phyloP scores from a whole-genome alignment of 108 stramenopile genomes.

The Stephanodiscus minutulus region DNA sequence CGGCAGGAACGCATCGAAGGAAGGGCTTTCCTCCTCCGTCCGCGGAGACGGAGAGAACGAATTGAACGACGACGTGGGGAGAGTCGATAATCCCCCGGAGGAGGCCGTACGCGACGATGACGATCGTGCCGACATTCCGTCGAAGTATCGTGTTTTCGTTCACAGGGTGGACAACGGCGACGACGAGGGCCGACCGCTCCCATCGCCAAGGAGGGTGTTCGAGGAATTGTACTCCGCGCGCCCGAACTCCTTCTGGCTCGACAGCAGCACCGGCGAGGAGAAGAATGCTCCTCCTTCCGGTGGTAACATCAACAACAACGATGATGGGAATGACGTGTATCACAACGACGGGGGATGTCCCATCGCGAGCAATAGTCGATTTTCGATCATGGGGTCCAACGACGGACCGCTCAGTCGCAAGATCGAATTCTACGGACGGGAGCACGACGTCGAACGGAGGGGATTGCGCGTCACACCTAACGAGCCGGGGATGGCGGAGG shows the following conservation, averaged over 20 bases:
- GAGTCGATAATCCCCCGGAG: too few relatives aligned
- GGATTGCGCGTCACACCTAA: slow-evolving; percentile 31
- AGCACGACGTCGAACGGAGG: slow-evolving; percentile 29
- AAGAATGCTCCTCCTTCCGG: too few relatives aligned
- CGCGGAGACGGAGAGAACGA: neutral
- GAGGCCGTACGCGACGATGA: neutral
- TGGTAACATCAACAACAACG: neutral
- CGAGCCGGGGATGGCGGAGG: neutral
- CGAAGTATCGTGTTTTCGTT: slow-evolving; percentile 35
- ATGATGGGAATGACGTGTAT: slow-evolving; percentile 8
- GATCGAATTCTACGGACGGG: slow-evolving; percentile 55
- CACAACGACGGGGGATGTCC: slow-evolving; percentile 44
- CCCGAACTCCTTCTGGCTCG: slow-evolving; percentile 67
- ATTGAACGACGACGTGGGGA: neutral
- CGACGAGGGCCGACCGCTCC: neutral
- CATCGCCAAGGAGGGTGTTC: slow-evolving; percentile 46
- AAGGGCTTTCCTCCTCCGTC: neutral
- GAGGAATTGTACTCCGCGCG: slow-evolving; percentile 42
- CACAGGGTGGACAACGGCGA: slow-evolving; percentile 29
- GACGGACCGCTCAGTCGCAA: slow-evolving; percentile 48
- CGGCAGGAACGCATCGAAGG: neutral
- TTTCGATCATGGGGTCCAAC: slow-evolving; percentile 53
- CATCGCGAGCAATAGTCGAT: slow-evolving; percentile 44
- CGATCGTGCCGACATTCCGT: neutral
- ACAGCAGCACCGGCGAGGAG: slow-evolving; percentile 53